These are phyloP conservation scores for Buxus sempervirens DNA, from an alignment of 164 flowering plant genomes.

Conservation along the genomic window DNA sequence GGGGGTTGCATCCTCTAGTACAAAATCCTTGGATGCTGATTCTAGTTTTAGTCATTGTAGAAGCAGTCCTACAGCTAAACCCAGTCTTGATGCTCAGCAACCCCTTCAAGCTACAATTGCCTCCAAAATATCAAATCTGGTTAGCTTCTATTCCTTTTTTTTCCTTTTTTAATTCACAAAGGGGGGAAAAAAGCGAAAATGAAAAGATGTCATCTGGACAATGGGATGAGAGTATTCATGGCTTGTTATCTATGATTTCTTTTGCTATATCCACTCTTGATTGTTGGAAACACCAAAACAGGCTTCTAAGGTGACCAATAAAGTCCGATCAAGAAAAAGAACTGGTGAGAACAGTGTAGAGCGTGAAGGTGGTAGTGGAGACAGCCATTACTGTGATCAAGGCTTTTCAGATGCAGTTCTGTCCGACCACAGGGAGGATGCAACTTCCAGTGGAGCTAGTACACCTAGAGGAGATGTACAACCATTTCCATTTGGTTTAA, in stretches of 20 bases:
- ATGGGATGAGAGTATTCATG: not conserved
- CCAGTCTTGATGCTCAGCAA: constrained; percentile 70
- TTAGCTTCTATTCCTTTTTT: constrained; percentile 25
- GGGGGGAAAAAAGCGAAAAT: too few species aligned
- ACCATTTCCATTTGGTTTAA: constrained; percentile 45
- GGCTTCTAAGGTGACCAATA: constrained; percentile 84
- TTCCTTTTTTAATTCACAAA: too few species aligned
- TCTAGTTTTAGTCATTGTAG: constrained; percentile 36
- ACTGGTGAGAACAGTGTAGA: constrained; percentile 43
- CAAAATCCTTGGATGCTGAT: constrained; percentile 31
- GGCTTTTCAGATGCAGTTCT: constrained; percentile 44
- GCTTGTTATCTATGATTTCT: constrained; percentile 2
- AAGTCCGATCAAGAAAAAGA: constrained; percentile 62
- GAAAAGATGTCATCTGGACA: not conserved
- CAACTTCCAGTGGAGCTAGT: constrained; percentile 84
- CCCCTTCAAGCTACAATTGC: constrained; percentile 86
- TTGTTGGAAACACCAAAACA: constrained; percentile 24
- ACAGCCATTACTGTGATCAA: constrained; percentile 59
- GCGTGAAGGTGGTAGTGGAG: constrained; percentile 63
- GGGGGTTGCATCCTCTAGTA: constrained; percentile 15
- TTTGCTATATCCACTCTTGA: constrained; percentile 20
- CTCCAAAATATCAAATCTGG: constrained; percentile 86
- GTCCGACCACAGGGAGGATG: constrained; percentile 78
- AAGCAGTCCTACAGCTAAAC: constrained; percentile 38
- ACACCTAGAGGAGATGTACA: constrained; percentile 74